These are phyloP conservation scores for Porpolomopsis calyptriformis DNA, from an alignment of 768 basidiomycete species.

Conservation along the genomic window DNA sequence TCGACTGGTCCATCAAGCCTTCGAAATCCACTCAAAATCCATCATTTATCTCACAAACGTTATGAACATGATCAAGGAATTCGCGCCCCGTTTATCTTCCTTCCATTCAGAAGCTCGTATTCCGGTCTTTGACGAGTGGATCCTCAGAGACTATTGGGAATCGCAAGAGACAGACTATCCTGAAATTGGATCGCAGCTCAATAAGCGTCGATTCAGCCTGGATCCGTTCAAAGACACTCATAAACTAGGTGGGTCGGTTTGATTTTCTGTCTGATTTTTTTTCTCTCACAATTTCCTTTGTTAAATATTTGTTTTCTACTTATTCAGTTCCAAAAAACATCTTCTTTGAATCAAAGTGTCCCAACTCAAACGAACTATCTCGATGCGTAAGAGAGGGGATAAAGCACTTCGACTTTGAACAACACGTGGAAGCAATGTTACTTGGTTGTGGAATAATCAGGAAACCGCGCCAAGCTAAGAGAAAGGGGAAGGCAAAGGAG, in stretches of 20 bases:
- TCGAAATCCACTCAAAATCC: not conserved
- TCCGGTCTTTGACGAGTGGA: not conserved
- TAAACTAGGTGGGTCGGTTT: not conserved
- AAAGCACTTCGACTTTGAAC: not conserved
- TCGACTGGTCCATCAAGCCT: not conserved
- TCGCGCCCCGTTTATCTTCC: not conserved
- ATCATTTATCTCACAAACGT: not conserved
- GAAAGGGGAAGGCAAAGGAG: not conserved
- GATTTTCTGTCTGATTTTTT: not conserved
- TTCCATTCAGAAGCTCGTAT: not conserved
- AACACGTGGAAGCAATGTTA: not conserved
- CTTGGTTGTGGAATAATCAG: not conserved
- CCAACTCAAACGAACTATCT: not conserved
- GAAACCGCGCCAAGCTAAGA: not conserved
- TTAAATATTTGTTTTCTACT: too few species aligned
- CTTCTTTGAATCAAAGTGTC: not conserved
- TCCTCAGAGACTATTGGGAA: not conserved
- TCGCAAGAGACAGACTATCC: not conserved
- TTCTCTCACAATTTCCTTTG: not conserved
- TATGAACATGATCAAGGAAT: not conserved
- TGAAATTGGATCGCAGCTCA: not conserved
- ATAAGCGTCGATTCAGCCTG: not conserved
- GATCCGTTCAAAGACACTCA: not conserved
- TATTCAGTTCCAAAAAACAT: not conserved
- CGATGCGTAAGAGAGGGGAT: not conserved